Conservation (phyloP, 176 grass and related monocot species). For the Zoysia japonica region DNA sequence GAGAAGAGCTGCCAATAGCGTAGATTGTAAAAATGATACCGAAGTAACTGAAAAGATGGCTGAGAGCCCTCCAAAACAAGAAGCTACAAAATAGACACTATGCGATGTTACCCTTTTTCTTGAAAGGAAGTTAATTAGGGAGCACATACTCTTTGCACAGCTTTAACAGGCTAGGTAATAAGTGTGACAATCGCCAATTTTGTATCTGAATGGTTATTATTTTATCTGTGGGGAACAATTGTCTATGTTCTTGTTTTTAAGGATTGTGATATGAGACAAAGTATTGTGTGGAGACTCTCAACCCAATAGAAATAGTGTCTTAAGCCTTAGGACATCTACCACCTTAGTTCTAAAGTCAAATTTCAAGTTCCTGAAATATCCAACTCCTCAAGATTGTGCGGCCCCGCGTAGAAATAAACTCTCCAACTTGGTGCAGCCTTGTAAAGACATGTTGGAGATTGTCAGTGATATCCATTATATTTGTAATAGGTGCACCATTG, state of each 20-base stretch:
- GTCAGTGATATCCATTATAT: neutral
- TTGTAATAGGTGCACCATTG: accelerated
- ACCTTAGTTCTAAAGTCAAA: constrained; percentile 27
- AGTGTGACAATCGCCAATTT: constrained; percentile 14
- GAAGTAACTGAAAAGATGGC: constrained; percentile 32
- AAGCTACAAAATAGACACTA: constrained; percentile 32
- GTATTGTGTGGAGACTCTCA: neutral
- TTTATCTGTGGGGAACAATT: neutral
- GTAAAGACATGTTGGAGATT: neutral
- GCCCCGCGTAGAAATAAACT: neutral
- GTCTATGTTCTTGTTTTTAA: neutral
- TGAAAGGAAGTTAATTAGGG: neutral
- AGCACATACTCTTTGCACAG: neutral
- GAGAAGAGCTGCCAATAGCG: constrained; percentile 31
- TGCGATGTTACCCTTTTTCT: neutral
- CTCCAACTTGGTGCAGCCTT: neutral
- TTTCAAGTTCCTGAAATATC: constrained; percentile 5
- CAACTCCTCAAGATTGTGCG: constrained; percentile 14
- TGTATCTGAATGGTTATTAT: constrained; percentile 1
- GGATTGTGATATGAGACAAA: neutral
- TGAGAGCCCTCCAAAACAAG: constrained; percentile 38
- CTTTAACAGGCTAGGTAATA: constrained; percentile 27
- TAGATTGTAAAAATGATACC: constrained; percentile 16
- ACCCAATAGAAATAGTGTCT: neutral
- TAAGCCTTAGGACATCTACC: neutral